These are phyloP conservation scores for Sporothrix protearum DNA, from an alignment of 2,329 filamentous ascomycete species.

Conservation along the genomic window DNA sequence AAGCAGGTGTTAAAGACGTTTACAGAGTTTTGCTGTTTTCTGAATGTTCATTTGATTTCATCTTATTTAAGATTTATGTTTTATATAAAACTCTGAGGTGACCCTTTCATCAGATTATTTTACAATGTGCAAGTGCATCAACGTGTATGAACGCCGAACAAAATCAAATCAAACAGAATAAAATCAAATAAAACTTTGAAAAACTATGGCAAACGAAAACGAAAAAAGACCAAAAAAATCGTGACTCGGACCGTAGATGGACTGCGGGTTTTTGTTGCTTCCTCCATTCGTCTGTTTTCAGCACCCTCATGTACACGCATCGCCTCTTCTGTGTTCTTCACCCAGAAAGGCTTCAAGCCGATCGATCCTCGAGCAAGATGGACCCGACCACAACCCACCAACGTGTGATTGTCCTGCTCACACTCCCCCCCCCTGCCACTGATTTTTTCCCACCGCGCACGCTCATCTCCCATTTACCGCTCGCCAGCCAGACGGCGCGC, in stretches of 20 bases:
- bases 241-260: neutral
- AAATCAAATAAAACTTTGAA: neutral
- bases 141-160: too few species aligned
- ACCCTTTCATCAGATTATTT: too few species aligned
- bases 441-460: neutral
- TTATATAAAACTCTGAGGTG: too few species aligned
- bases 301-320: neutral
- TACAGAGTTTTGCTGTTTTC: neutral
- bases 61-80: too few species aligned
- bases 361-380: neutral
- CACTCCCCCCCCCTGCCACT: neutral
- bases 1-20: neutral
- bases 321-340: neutral
- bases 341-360: too few species aligned
- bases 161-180: neutral
- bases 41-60: neutral
- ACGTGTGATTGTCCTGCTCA: neutral
- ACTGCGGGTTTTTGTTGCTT: neutral
- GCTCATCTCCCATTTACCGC: conserved; percentile 41
- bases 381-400: too few species aligned
- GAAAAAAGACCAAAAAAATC: neutral
- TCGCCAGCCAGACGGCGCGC: conserved; percentile 75
- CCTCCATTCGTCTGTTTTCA: neutral
- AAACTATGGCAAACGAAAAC: neutral
- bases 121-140: too few species aligned